Percentiles rank a stretch among this genome's conserved stretches.
phyloP scores from a whole-genome alignment of 192 early-diverging fungal genomes.

The Gryganskiella cystojenkinii region DNA sequence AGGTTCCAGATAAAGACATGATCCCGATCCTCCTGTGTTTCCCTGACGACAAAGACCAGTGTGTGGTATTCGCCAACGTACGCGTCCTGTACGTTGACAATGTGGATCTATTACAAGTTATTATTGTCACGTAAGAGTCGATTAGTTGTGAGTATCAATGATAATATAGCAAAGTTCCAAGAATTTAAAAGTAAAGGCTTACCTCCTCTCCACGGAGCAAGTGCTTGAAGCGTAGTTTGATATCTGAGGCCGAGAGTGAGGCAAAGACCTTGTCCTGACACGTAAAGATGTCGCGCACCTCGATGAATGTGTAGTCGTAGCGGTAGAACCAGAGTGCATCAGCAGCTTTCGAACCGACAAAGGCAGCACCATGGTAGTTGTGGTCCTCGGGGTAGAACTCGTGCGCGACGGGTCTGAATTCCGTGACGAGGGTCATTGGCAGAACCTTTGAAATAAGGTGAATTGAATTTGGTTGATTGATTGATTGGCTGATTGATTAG shows the following conservation, averaged over 20 bases:
- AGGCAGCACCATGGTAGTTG: conserved; percentile 48
- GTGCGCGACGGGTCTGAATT: conserved; percentile 50
- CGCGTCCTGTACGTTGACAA: conserved; percentile 50
- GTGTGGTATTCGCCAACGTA: conserved; percentile 44
- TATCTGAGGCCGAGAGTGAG: conserved; percentile 29
- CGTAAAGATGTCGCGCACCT: conserved; percentile 48
- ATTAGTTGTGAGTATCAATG: too few species aligned
- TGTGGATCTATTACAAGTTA: conserved; percentile 19
- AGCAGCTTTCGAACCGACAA: conserved; percentile 31
- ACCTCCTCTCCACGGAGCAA: conserved; percentile 22
- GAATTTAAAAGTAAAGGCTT: too few species aligned
- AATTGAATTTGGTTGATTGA: not conserved
- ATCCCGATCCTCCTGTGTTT: conserved; percentile 32
- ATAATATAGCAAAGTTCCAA: too few species aligned
- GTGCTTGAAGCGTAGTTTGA: conserved; percentile 35
- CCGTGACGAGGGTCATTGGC: conserved; percentile 32
- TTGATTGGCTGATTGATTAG: too few species aligned
- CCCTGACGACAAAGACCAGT: conserved; percentile 35
- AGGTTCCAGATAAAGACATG: conserved; percentile 52
- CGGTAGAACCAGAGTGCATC: conserved; percentile 51
- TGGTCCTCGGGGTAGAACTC: conserved; percentile 36
- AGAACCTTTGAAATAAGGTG: too few species aligned
- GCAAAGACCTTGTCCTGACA: conserved; percentile 49
- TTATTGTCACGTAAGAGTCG: conserved; percentile 8
- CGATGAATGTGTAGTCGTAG: conserved; percentile 44